A percentile compares a stretch with the other conserved stretches of the same genome.
These are phyloP conservation scores for Epichloe sp. DNA, from an alignment of 2,329 filamentous ascomycete genomes.

Conservation along the genomic window DNA sequence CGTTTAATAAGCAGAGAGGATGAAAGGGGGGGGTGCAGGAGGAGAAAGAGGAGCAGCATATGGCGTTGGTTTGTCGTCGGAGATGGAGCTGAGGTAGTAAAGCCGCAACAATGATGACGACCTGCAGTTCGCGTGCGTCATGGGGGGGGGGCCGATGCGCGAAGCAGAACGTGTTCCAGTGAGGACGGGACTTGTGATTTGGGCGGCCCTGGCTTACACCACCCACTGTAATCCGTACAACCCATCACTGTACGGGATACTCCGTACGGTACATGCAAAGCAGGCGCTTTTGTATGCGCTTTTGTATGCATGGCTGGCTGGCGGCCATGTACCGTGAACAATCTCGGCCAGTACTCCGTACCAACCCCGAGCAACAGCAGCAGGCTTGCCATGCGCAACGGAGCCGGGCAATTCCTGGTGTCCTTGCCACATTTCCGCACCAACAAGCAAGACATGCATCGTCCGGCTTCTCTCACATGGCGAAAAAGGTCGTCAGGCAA, in stretches of 20 bases:
- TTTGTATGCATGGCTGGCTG: too few relatives aligned
- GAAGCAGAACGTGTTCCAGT: too few relatives aligned
- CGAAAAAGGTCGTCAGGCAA: neutral
- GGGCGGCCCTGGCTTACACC: neutral
- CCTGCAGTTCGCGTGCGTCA: neutral
- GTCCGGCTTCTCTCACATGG: neutral
- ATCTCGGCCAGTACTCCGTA: too few relatives aligned
- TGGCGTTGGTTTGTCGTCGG: neutral
- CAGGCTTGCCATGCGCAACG: neutral
- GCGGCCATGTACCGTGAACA: too few relatives aligned
- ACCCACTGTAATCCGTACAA: too few relatives aligned
- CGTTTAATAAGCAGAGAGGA: neutral
- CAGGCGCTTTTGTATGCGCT: too few relatives aligned
- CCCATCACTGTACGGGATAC: too few relatives aligned
- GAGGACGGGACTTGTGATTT: neutral
- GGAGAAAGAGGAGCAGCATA: neutral
- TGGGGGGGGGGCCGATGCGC: too few relatives aligned
- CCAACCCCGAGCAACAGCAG: too few relatives aligned
- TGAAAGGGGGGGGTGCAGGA: neutral
- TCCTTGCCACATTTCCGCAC: neutral
- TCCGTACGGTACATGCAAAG: too few relatives aligned
- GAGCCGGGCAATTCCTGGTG: conserved; percentile 1
- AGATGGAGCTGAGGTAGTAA: neutral
- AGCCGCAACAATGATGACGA: neutral
- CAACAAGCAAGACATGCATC: neutral